A percentile compares a stretch with the other conserved stretches of the same genome.
Conservation (phyloP, 306 rosid genomes). For the Begonia fuchsioides region DNA sequence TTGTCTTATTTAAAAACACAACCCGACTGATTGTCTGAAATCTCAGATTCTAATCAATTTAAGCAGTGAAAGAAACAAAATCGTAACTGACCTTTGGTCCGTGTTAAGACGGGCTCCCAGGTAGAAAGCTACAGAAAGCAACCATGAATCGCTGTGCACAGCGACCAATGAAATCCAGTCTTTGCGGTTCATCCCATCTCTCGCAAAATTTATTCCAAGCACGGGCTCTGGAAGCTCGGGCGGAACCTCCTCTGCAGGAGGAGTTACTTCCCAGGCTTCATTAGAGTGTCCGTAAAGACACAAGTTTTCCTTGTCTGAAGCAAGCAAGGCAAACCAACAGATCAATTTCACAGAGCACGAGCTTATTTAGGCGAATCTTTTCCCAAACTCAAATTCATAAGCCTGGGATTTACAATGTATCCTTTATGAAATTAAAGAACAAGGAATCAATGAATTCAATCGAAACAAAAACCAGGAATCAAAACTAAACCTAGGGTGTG, state of each 20-base stretch:
- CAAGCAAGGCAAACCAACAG: neutral
- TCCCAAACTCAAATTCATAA: neutral
- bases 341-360: neutral
- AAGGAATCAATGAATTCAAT: neutral
- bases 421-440: neutral
- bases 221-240: conserved; percentile 98
- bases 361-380: too few species aligned
- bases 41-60: too few species aligned
- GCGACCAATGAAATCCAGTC: conserved; percentile 96
- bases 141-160: conserved; percentile 92
- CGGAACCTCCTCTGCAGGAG: too few species aligned
- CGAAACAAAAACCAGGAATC: neutral
- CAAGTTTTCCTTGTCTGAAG: conserved; percentile 81
- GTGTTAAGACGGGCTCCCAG: conserved; percentile 89
- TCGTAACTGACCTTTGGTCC: conserved; percentile 48
- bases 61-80: neutral
- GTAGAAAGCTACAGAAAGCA: conserved; percentile 87
- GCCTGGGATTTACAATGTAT: neutral
- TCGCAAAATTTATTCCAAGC: conserved; percentile 92
- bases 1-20: too few species aligned
- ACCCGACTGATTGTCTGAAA: too few species aligned
- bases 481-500: neutral
- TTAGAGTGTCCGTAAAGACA: conserved; percentile 82
- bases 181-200: conserved; percentile 88
- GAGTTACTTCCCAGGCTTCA: conserved; percentile 91